Conservation (phyloP, 2,329 filamentous ascomycete species). For the Phaeophleospora eucalypticola region DNA sequence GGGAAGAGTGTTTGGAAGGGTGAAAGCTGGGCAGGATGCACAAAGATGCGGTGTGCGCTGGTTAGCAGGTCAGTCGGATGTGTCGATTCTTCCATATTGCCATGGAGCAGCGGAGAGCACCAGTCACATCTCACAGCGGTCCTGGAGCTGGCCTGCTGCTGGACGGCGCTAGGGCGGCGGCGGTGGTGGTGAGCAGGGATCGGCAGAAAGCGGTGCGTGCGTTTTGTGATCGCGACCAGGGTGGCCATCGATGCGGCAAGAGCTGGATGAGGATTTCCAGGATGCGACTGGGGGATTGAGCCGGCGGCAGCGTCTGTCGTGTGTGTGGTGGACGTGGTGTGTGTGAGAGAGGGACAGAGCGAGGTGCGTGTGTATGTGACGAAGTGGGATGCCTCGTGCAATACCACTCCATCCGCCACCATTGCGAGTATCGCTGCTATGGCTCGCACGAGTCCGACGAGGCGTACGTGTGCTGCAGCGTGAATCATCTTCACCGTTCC, state of each 20-base stretch:
- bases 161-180: constrained; percentile 3
- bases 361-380: neutral
- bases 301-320: neutral
- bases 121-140: too few species aligned
- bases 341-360: neutral
- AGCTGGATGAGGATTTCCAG: neutral
- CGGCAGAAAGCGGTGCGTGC: neutral
- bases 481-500: too few species aligned
- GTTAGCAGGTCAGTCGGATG: neutral
- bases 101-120: neutral
- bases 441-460: too few species aligned
- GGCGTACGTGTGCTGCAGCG: too few species aligned
- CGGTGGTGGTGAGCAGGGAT: neutral
- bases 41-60: neutral
- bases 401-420: too few species aligned
- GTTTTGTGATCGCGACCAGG: constrained; percentile 8
- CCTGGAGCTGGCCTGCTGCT: too few species aligned
- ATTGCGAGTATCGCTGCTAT: too few species aligned
- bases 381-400: too few species aligned
- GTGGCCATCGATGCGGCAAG: too few species aligned
- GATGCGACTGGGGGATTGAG: neutral
- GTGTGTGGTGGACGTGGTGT: neutral
- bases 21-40: neutral
- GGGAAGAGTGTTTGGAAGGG: too few species aligned
- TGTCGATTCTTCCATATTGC: neutral